Evolutionary conservation across 2,329 filamentous ascomycete genomes (phyloP).

Genomic region (Colletotrichum sublineola): DNA sequence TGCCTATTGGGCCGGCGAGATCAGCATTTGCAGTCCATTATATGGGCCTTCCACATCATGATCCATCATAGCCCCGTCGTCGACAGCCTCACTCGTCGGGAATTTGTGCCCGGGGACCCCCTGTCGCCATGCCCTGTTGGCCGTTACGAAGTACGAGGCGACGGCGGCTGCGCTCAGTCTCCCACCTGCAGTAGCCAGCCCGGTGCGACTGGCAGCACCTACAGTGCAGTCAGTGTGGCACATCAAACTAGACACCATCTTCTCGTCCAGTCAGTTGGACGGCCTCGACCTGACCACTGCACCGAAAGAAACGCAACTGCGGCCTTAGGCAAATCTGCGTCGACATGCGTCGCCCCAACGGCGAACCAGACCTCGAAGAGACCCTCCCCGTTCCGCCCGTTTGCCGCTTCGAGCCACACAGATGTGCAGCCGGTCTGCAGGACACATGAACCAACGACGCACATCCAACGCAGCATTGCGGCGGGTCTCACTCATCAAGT

Average conservation of each 20-base stretch:
- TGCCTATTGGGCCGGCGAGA: slow-evolving; percentile 42
- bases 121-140: slow-evolving; percentile 41
- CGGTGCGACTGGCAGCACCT: background rate
- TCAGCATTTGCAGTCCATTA: slow-evolving; percentile 38
- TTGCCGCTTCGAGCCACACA: slow-evolving; percentile 41
- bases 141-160: slow-evolving; percentile 47
- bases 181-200: background rate
- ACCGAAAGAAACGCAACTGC: slow-evolving; percentile 15
- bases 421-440: slow-evolving; percentile 31
- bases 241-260: slow-evolving; percentile 11
- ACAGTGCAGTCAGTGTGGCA: background rate
- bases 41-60: slow-evolving; percentile 38
- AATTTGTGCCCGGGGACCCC: slow-evolving; percentile 45
- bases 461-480: slow-evolving; percentile 40
- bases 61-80: slow-evolving; percentile 41
- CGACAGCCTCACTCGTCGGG: slow-evolving; percentile 53
- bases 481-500: slow-evolving; percentile 4
- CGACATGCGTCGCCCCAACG: slow-evolving; percentile 17
- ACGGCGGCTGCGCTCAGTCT: slow-evolving; percentile 48
- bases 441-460: slow-evolving; percentile 26
- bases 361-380: slow-evolving; percentile 32
- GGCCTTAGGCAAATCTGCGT: slow-evolving; percentile 42
- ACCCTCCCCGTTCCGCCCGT: slow-evolving; percentile 35
- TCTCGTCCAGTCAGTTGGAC: background rate
- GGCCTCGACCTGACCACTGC: slow-evolving; percentile 5